Conservation (phyloP, 2,329 filamentous ascomycete genomes). For the Byssoonygena ceratinophila region DNA sequence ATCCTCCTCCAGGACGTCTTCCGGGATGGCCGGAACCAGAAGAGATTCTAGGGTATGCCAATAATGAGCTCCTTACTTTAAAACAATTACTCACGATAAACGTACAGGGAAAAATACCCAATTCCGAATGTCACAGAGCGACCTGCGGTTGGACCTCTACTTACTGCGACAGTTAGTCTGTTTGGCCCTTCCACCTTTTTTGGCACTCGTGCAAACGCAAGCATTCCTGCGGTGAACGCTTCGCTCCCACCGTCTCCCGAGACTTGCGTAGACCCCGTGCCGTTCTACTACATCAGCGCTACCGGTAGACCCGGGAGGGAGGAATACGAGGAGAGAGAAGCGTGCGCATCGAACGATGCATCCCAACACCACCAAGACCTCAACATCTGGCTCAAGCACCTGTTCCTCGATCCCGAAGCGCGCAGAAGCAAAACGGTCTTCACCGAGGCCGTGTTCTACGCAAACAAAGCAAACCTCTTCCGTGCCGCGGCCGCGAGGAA, state of each 20-base stretch:
- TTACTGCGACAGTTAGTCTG: slow-evolving; percentile 8
- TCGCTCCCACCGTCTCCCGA: not conserved
- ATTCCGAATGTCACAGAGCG: not conserved
- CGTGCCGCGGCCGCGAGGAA: not conserved
- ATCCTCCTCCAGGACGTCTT: not conserved
- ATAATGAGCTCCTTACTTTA: not conserved
- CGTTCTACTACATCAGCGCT: not conserved
- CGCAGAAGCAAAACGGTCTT: not conserved
- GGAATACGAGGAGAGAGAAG: not conserved
- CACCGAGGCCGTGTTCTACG: not conserved
- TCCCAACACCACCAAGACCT: not conserved
- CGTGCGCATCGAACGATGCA: not conserved
- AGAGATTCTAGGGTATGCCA: not conserved
- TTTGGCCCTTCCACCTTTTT: slow-evolving; percentile 12
- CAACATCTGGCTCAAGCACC: not conserved
- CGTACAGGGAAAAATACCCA: not conserved
- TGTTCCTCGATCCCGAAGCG: not conserved
- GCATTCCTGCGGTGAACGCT: not conserved
- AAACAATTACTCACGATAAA: not conserved
- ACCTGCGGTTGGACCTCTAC: slow-evolving; percentile 3
- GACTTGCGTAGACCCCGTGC: not conserved
- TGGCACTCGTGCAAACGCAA: not conserved
- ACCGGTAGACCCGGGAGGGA: not conserved
- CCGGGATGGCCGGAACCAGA: not conserved
- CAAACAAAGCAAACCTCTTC: not conserved